Percentiles rank a stretch among this genome's conserved stretches.
These are phyloP conservation scores for Cicer arietinum DNA, from an alignment of 306 rosid genomes.

Conservation along the genomic window DNA sequence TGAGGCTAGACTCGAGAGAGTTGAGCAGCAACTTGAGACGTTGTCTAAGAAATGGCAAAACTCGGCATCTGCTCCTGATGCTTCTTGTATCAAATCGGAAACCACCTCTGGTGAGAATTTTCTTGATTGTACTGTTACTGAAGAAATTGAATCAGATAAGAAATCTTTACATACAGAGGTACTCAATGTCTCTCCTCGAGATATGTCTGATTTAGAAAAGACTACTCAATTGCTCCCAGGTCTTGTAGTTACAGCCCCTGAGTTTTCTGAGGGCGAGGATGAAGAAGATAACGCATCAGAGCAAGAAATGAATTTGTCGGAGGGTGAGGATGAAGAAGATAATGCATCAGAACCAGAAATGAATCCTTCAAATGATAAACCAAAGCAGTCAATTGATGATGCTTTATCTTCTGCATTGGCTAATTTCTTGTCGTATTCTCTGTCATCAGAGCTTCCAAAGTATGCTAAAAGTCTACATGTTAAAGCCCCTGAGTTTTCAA, in stretches of 20 bases:
- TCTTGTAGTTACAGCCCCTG: slow-evolving; percentile 84
- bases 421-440: slow-evolving; percentile 60
- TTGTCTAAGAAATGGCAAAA: slow-evolving; percentile 54
- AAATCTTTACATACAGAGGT: slow-evolving; percentile 49
- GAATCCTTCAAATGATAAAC: slow-evolving; percentile 49
- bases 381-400: slow-evolving; percentile 72
- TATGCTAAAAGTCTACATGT: slow-evolving; percentile 50
- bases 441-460: slow-evolving; percentile 49
- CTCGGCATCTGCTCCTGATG: slow-evolving; percentile 65
- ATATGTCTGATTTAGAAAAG: slow-evolving; percentile 48
- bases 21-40: slow-evolving; percentile 85
- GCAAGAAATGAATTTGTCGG: slow-evolving; percentile 39
- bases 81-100: slow-evolving; percentile 61
- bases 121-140: slow-evolving; percentile 45
- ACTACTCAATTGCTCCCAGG: slow-evolving; percentile 60
- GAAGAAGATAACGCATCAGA: slow-evolving; percentile 52
- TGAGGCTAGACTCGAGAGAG: slow-evolving; percentile 81
- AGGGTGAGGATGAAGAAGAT: slow-evolving; percentile 61
- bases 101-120: slow-evolving; percentile 54
- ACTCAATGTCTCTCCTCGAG: slow-evolving; percentile 41
- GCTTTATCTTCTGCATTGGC: slow-evolving; percentile 86
- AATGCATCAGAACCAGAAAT: slow-evolving; percentile 35
- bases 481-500: slow-evolving; percentile 68
- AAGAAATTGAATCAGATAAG: slow-evolving; percentile 51
- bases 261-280: slow-evolving; percentile 69